Evolutionary conservation across 768 basidiomycete species (phyloP).

Genomic region (Harrya chromipes): DNA sequence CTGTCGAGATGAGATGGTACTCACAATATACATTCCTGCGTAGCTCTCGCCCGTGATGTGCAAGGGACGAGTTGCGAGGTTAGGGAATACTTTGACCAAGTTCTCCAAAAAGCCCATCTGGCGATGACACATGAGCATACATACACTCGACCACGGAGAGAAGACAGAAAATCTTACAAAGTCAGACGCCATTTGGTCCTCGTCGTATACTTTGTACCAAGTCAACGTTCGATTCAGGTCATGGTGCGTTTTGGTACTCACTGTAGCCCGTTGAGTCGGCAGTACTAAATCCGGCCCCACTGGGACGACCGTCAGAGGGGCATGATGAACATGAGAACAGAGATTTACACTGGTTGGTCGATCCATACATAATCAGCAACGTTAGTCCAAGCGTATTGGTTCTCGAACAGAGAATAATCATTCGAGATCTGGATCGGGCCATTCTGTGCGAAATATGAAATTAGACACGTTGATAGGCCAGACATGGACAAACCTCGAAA

Average conservation of each 20-base stretch:
- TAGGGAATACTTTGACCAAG: conserved; percentile 72
- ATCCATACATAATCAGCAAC: conserved; percentile 70
- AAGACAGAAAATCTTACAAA: conserved; percentile 35
- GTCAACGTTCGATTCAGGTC: neutral
- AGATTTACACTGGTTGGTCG: conserved; percentile 63
- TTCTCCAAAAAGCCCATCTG: conserved; percentile 73
- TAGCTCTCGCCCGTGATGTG: conserved; percentile 73
- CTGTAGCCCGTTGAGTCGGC: conserved; percentile 60
- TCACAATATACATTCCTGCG: conserved; percentile 67
- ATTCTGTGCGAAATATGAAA: conserved; percentile 42
- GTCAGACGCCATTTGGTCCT: conserved; percentile 61
- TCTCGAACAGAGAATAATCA: conserved; percentile 48
- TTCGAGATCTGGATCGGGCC: conserved; percentile 60
- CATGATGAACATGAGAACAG: neutral
- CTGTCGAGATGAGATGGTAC: conserved; percentile 16
- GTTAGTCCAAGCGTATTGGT: conserved; percentile 55
- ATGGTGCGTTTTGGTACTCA: conserved; percentile 23
- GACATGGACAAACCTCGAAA: conserved; percentile 48
- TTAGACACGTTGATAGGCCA: neutral
- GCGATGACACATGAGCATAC: neutral
- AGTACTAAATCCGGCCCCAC: conserved; percentile 64
- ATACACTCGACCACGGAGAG: neutral
- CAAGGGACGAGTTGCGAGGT: conserved; percentile 61
- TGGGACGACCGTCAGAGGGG: conserved; percentile 19
- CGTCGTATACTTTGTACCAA: conserved; percentile 44